Evolutionary conservation across 2,329 filamentous ascomycete species (phyloP).

Genomic region (Bertia moriformis): DNA sequence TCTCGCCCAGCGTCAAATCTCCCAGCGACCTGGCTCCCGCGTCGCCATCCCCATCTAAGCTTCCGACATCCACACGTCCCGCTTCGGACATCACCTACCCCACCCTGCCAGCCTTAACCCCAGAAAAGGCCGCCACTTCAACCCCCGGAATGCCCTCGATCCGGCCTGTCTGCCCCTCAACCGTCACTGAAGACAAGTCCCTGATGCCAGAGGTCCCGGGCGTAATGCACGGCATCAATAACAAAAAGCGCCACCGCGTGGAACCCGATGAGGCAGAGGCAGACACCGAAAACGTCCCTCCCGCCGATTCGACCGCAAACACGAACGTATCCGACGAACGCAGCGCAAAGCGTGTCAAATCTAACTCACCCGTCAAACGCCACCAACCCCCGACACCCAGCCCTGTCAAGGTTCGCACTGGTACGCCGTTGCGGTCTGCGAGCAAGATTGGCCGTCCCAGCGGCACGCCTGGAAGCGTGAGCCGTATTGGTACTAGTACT

Average conservation of each 20-base stretch:
- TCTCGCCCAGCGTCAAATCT: not conserved
- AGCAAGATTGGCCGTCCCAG: not conserved
- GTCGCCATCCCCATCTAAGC: constrained; percentile 24
- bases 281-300: constrained; percentile 16
- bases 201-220: constrained; percentile 10
- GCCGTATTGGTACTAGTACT: not conserved
- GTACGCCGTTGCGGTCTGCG: not conserved
- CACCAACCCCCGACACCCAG: not conserved
- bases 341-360: constrained; percentile 18
- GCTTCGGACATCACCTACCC: constrained; percentile 17
- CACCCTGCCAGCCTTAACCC: constrained; percentile 10
- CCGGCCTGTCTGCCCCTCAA: not conserved
- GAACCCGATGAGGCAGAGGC: constrained; percentile 12
- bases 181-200: not conserved
- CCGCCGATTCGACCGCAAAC: constrained; percentile 8
- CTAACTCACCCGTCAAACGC: constrained; percentile 12
- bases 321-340: constrained; percentile 13
- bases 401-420: not conserved
- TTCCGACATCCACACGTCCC: constrained; percentile 9
- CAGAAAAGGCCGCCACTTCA: constrained; percentile 10
- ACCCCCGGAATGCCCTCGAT: not conserved
- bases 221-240: constrained; percentile 15
- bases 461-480: not conserved
- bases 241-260: constrained; percentile 20
- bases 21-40: constrained; percentile 12